Evolutionary conservation across 768 basidiomycete species (phyloP), one percentile per base, ranked within the genome.

Genomic region (Pilatotrama ljubarskyi): DNA sequence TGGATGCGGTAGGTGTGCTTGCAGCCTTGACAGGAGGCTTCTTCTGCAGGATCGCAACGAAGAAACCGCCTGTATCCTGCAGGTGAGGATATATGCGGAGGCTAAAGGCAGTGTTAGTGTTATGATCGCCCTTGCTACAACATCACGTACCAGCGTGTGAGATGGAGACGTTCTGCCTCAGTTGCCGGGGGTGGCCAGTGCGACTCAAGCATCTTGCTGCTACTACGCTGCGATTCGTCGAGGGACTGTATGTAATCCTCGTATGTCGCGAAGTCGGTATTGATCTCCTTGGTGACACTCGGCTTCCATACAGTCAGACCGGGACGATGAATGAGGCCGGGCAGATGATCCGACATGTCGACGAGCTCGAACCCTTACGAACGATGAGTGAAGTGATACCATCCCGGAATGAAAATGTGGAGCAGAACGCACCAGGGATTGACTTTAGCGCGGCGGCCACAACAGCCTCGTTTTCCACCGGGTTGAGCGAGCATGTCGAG

Each of bases 41-140:
- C 68, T 80, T 83, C 69, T 89, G 82, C 36, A 98, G 73, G 0
- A 97, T 90, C 11, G 94, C 94, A n/a, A 99, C 86, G 70, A 97
- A 99, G 76, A 99, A 99, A 0, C 95, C 97, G 2, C 97, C 97
- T 0, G 95, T 93, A 69, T 99, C 91, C 73, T 98, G 97, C 9
- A 97, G 76, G 71, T 98, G 95, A 2, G 97, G 95, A 69, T 96
- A 91, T 63, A 98, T 84, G 38, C 97, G 84, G 72, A 98, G 75
- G 66, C 95, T 97, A 24, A 15, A 20, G 10, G 26, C 2, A 6
- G 24, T 4, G 40, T 57, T 32, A 62, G 32, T 40, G 35, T 7
- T 24, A 49, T 36, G 2, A 24, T 14, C 10, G 25, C n/a, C 25
- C 36, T 1, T 17, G 53, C 24, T 29, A 8, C 32, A 20, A 15